Conservation (phyloP, 2,329 filamentous ascomycete species). For the Trichophyton benhamiae region DNA sequence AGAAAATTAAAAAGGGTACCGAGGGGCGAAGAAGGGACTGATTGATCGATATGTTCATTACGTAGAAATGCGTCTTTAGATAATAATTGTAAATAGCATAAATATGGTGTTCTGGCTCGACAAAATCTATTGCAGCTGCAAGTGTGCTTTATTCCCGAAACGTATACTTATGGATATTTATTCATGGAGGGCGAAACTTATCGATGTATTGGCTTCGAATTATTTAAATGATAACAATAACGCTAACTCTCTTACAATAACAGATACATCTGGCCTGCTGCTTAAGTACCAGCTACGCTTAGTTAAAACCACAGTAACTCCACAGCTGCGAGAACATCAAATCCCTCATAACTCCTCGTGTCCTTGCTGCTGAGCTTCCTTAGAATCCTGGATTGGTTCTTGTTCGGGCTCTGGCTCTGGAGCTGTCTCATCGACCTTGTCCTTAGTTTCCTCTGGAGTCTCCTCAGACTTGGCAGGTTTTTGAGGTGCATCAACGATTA, state of each 20-base stretch:
- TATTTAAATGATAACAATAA: neutral
- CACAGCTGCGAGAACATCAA: neutral
- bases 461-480: constrained; percentile 12
- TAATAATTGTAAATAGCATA: constrained; percentile 1
- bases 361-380: constrained; percentile 19
- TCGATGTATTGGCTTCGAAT: neutral
- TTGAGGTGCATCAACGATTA: constrained; percentile 33
- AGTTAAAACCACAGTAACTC: neutral
- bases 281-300: neutral
- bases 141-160: no score
- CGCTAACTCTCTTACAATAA: neutral
- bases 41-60: constrained; percentile 4
- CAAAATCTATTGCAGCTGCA: neutral
- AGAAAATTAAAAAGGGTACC: constrained; percentile 35
- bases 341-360: constrained; percentile 31
- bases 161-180: neutral
- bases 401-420: neutral
- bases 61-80: neutral
- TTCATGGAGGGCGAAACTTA: neutral
- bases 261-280: neutral
- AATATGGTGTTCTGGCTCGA: neutral
- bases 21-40: constrained; percentile 26
- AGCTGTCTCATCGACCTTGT: constrained; percentile 34
- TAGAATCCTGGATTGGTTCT: neutral
- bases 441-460: constrained; percentile 39